A percentile compares a stretch with the other conserved stretches of the same genome.
Evolutionary conservation across 2,329 filamentous ascomycete species (phyloP).

Genomic region (Fusarium dlaminii): DNA sequence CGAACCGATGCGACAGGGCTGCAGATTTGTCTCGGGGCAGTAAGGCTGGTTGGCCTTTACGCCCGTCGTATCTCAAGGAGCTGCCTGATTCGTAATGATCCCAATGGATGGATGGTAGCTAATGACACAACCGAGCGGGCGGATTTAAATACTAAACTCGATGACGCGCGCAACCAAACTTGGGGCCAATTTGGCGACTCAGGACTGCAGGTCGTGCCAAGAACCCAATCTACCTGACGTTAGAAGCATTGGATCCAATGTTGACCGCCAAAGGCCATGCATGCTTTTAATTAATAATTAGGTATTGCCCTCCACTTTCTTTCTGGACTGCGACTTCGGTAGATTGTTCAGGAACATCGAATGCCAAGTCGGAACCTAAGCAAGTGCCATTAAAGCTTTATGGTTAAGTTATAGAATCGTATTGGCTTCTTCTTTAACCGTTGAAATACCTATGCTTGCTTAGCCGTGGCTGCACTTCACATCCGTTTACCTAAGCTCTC

Average conservation of each 20-base stretch:
- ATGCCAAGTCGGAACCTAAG: conserved; percentile 9
- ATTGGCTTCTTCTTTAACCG: neutral
- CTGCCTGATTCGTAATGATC: conserved; percentile 25
- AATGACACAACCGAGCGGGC: neutral
- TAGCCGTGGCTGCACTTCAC: neutral
- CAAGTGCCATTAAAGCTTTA: neutral
- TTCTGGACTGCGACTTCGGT: neutral
- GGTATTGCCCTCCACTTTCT: neutral
- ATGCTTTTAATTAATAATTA: too few species aligned
- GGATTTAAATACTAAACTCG: neutral
- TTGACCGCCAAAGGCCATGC: neutral
- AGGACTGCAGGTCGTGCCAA: neutral
- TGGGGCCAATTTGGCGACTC: neutral
- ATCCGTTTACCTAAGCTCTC: neutral
- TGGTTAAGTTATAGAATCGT: neutral
- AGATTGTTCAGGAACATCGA: neutral
- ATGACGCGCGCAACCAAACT: neutral
- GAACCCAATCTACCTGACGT: neutral
- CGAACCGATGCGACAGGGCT: conserved; percentile 24
- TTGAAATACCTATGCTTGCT: neutral
- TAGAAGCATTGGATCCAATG: neutral
- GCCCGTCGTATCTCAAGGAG: conserved; percentile 12
- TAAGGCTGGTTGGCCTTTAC: neutral
- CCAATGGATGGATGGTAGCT: neutral
- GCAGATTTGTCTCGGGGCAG: conserved; percentile 5